Conservation (phyloP, 805 yeast genomes). For the Yarrowia sp. region DNA sequence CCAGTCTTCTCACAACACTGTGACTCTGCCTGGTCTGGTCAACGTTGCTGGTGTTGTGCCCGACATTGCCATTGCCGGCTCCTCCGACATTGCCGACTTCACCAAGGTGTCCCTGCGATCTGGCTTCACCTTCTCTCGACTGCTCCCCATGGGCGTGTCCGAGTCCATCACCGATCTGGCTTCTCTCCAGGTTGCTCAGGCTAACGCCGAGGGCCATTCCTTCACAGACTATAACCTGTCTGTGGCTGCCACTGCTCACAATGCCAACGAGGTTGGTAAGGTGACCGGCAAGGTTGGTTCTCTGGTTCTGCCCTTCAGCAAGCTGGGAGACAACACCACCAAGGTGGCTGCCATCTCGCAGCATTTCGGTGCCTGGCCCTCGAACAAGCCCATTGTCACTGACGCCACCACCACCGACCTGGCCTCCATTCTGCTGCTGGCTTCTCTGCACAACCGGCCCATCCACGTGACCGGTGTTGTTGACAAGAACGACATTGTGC, state of each 20-base stretch:
- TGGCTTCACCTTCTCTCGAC: slow-evolving; percentile 86
- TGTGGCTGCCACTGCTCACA: slow-evolving; percentile 79
- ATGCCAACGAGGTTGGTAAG: slow-evolving; percentile 65
- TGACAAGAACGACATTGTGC: slow-evolving; percentile 77
- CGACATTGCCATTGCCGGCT: slow-evolving; percentile 58
- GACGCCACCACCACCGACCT: slow-evolving; percentile 91
- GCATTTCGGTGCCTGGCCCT: slow-evolving; percentile 86
- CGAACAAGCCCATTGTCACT: slow-evolving; percentile 80
- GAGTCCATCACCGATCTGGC: slow-evolving; percentile 72
- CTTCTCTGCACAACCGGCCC: slow-evolving; percentile 82
- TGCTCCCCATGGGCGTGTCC: slow-evolving; percentile 72
- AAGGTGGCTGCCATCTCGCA: slow-evolving; percentile 80
- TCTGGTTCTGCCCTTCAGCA: slow-evolving; percentile 80
- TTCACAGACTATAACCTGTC: slow-evolving; percentile 83
- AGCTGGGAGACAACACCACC: slow-evolving; percentile 60
- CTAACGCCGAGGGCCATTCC: slow-evolving; percentile 59
- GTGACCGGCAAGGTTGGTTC: slow-evolving; percentile 75
- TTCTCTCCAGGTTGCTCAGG: slow-evolving; percentile 69
- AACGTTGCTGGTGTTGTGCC: slow-evolving; percentile 84
- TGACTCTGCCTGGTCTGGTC: slow-evolving; percentile 84
- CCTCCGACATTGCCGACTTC: slow-evolving; percentile 67
- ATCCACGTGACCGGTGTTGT: slow-evolving; percentile 90
- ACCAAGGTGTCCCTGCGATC: slow-evolving; percentile 76
- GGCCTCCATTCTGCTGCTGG: slow-evolving; percentile 89
- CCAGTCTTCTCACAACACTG: slow-evolving; percentile 86